Base-by-base conservation (phyloP, 2,329 filamentous ascomycete species). In the Calonectria ilicicola region DNA sequence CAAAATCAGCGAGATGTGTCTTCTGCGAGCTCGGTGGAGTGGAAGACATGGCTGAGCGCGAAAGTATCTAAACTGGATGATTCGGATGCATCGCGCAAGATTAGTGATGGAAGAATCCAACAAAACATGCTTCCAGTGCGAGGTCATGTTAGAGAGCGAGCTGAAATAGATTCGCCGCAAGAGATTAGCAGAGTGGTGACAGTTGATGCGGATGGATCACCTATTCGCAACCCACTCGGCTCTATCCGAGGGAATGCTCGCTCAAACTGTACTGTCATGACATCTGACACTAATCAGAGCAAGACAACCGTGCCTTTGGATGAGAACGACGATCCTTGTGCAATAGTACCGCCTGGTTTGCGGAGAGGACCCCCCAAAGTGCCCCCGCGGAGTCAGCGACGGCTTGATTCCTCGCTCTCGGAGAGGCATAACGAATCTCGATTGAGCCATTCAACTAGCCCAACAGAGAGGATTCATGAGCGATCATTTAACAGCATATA, bases 21-120 rank as follows among this genome's bases (percentile, higher is more conserved):
- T 1, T 84, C 84, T 1, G 82, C 83, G 7, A 88, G 87, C 69
- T 90, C 88, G 2, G 80, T 85, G 2, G 89, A 90, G 70, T 91
- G 89, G 89, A 90, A 90, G 79, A 86, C 82, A 0, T 89, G 86
- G 86, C 85, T 91, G 46, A 89, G 88, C 10, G 84, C 87, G 2
- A 87, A 90, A 49, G 85, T 88, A 10, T 86, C 86, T 0, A 88
- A 86, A 68, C 78, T 89, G 2, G 87, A 89, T 56, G 74, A 69
- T 1, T 70, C 79, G 5, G 53, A 38, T 60, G 35, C 67, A 2
- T 72, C 74, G 3, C 73, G 74, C 1, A 67, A 69, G 21, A 77
- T 70, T 26, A 27, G 60, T 9, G 73, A 70, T 5, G 46, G 44
- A 29, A 63, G 49, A 10, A 74, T 76, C 9, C 40, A 66, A 17